Percentiles rank a stretch among this genome's conserved stretches.
phyloP scores from a whole-genome alignment of 2,329 filamentous ascomycete genomes.

The Beauveria sp. region DNA sequence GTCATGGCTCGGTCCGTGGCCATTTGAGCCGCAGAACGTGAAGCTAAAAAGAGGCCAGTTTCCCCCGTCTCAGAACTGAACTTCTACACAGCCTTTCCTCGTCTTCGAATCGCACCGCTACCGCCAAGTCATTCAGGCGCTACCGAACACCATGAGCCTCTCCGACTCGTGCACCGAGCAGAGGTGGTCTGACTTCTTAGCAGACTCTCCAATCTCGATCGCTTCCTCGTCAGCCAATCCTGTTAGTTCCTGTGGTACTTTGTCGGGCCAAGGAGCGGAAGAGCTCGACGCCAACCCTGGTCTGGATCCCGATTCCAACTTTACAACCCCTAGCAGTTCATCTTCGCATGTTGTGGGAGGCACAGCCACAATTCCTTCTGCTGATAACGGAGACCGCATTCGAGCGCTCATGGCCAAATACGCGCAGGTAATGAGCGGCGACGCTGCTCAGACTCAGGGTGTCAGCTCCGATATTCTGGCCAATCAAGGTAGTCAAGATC shows the following conservation, averaged over 20 bases:
- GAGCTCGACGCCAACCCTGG: neutral
- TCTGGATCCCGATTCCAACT: neutral
- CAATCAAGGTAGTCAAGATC: neutral
- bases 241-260: neutral
- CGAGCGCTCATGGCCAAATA: constrained; percentile 2
- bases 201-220: neutral
- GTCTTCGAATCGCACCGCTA: neutral
- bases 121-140: neutral
- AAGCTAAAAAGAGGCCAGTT: neutral
- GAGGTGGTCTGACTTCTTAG: neutral
- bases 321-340: neutral
- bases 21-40: neutral
- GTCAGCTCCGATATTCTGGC: neutral
- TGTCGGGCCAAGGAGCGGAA: neutral
- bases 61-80: neutral
- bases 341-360: neutral
- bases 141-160: no score
- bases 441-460: neutral
- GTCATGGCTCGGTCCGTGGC: neutral
- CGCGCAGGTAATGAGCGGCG: neutral
- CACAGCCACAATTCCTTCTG: neutral
- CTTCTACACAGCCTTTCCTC: neutral
- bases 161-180: no score
- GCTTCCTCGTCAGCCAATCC: neutral
- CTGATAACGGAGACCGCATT: neutral